Base-by-base conservation (phyloP, 2,329 filamentous ascomycete genomes). In the Xylariomycetidae sp. region DNA sequence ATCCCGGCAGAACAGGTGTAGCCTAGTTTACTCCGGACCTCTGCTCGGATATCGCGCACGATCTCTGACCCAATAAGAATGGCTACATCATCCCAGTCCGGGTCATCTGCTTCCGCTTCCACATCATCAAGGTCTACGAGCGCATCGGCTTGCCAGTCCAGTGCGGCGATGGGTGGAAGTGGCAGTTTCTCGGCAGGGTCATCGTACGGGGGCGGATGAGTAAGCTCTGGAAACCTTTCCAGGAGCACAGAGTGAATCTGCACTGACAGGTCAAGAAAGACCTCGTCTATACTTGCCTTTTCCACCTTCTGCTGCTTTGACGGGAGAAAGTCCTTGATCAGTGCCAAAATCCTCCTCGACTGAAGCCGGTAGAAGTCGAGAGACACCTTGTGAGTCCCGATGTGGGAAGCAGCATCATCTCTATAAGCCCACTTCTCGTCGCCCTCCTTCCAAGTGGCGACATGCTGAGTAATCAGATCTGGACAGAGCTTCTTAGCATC, bases 71-170 rank as follows among this genome's bases (percentile, higher is more conserved):
- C 92, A 51, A 96, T 78, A 18, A 87, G 69, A 56, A 94, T 85
- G 12, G 78, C 85, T 45, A 97, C 74, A 65, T 98, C 92, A 58
- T 98, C 90, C 92, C 92, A 98, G 61, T 98, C 92, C 1, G 88
- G 87, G 51, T 94, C 84, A 46, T 83, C 74, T 14, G 82, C 74
- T 58, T 94, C 89, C 9, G 76, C 75, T 40, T 88, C 77, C 16
- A 69, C 67, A 25, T 78, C 70, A 45, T 92, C 81, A 30, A 95
- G 66, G 54, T 89, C 87, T 12, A 94, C 70, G 35, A 94, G 65
- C n/a, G 80, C 83, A 63, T 95, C 88, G 0, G 82, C 76, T 41
- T 82, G 68, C 89, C 89, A 96, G 54, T 94, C 82, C 13, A 96
- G 61, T 1, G 80, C 85, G 2, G 82, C 83, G 15, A 68, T 50